phyloP scores from a whole-genome alignment of 1,284 basidiomycete species.

The Rhodotorula mucilaginosa region DNA sequence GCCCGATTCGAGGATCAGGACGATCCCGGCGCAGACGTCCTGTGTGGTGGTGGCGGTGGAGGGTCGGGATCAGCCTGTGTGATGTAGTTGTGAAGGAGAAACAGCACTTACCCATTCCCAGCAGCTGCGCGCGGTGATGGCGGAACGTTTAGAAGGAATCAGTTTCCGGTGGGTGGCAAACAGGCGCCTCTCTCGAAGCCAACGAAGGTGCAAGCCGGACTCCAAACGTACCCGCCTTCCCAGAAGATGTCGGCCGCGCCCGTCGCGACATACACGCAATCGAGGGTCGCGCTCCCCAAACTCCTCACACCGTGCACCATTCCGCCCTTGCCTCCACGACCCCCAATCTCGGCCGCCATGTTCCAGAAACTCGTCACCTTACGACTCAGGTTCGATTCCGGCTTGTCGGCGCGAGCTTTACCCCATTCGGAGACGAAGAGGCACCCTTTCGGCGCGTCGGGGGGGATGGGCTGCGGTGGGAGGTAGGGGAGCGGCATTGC shows the following conservation, averaged over 20 bases:
- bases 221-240: constrained; percentile 42
- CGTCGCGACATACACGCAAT: constrained; percentile 45
- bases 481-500: constrained; percentile 43
- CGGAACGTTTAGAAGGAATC: background rate
- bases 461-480: constrained; percentile 39
- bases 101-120: constrained; percentile 46
- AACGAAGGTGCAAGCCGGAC: no score
- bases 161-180: background rate
- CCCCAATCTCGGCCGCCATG: constrained; percentile 43
- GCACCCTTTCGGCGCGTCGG: constrained; percentile 44
- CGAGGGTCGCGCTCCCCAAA: constrained; percentile 45
- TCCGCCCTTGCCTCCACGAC: constrained; percentile 40
- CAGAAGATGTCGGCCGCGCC: constrained; percentile 45
- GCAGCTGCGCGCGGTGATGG: background rate
- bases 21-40: constrained; percentile 45
- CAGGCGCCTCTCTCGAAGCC: no score
- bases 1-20: constrained; percentile 44
- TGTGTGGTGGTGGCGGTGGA: background rate
- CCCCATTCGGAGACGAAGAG: constrained; percentile 46
- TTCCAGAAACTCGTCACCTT: constrained; percentile 45
- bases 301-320: constrained; percentile 46
- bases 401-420: constrained; percentile 42
- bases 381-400: constrained; percentile 40
- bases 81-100: background rate
- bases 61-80: background rate